Evolutionary conservation across 2,329 filamentous ascomycete species (phyloP), one percentile per base, ranked within the genome.

Genomic region (Chaetomium sp.): DNA sequence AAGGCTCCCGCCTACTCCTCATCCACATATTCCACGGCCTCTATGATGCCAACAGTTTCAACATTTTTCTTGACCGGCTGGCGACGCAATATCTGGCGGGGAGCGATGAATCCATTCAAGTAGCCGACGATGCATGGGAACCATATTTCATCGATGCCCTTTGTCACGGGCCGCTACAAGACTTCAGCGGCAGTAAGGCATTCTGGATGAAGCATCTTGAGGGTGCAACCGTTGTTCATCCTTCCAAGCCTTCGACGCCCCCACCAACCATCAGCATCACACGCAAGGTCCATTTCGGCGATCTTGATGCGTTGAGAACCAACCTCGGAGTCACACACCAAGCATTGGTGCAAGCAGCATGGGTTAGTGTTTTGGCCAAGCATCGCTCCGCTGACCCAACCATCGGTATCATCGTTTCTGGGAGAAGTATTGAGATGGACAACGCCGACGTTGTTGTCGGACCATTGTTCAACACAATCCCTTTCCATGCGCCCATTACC

Each of bases 381-480:
- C 79, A 80, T 51, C 74, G 83, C 66, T 78, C 83, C 31, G 73
- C 29, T 3, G 29, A 66, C 76, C 3, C 73, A 1, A 85, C 86
- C 0, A 80, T 93, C 16, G 94, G 94, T 0, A 79, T 96, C 23
- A 83, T 97, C 13, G 83, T 91, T 0, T 95, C 93, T 7, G 94
- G 93, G 0, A 84, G 93, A 65, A 85, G 87, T 0, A 84, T 96
- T 4, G 85, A 90, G 51, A 77, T 92, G 13, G 82, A 88, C 8
- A 81, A 81, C 1, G 83, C 88, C 1, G 89, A 93, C 55, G 73
- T 81, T 25, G 85, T 91, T 0, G 84, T 95, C 50, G 94, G 93
- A 0, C 93, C 94, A 0, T 78, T 97, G 23, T 96, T 97, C 82
- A 97, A 97, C 73, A 97, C 93, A 0, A 79, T 97, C 1, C 92